Evolutionary conservation across 192 early-diverging fungal genomes (phyloP), one percentile per base, ranked within the genome.

Genomic region (Pilobolus umbonatus): DNA sequence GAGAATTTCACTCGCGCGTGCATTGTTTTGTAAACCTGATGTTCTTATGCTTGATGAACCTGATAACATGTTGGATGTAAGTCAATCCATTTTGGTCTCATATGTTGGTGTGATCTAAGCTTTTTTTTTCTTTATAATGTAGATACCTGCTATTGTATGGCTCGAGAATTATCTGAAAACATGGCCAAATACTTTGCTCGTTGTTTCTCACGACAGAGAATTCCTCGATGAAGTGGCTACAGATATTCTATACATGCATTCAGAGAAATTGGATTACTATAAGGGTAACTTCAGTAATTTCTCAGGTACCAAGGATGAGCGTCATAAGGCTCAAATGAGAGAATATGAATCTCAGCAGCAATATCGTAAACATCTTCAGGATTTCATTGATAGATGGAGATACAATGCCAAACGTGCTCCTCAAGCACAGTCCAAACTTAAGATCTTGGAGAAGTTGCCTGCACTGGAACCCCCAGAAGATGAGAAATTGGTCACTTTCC

Each of bases 301-400:
- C 76, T 82, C 92, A 52, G 77, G 78, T 43, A 96, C 94, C 11
- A 87, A 90, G 35, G 87, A 89, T 39, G 97, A 99, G 67, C 86
- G 95, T 62, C 85, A 87, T 54, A 91, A 88, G 75, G 88, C 90
- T 64, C 91, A 92, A 68, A 66, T 92, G 32, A 81, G 92, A 57
- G 97, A 99, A 72, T 99, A 98, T 69, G 93, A 99, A 77, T 82
- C 93, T 28, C 97, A 99, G 74, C 73, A 95, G 65, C 83, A 90
- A 69, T 92, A 93, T 72, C 87, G 93, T 22, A 83, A 92, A 65
- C 94, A 99, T 72, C 73, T 98, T 74, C 95, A 99, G 60, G 97
- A 90, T 12, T 99, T 96, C 66, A 96, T 99, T 68, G 97, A 98
- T 66, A 84, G 93, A 32, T 99, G 97, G 97, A 79, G 97, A 65